Evolutionary conservation across 2,329 filamentous ascomycete species (phyloP).

Genomic region (Ophiostoma perfectum): DNA sequence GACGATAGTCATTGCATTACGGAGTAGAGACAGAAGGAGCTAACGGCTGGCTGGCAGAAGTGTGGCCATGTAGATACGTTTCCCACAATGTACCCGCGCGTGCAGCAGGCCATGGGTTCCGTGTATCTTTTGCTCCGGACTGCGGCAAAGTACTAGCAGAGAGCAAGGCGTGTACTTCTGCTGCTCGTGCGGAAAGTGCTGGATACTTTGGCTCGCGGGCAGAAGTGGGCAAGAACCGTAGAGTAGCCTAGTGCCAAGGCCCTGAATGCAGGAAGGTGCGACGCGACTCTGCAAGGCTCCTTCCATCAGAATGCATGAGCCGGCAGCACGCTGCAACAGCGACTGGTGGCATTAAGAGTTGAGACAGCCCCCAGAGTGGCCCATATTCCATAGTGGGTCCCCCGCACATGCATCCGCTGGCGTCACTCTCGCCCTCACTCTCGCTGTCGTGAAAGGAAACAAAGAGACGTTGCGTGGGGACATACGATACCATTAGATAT

Average conservation of each 20-base stretch:
- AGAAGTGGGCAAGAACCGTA: neutral
- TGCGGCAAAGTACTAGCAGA: no score
- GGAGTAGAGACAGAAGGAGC: neutral
- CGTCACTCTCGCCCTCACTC: neutral
- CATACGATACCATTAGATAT: no score
- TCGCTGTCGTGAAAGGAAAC: neutral
- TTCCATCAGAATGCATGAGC: conserved; percentile 6
- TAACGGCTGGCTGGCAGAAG: neutral
- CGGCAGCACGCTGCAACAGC: neutral
- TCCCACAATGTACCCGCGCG: neutral
- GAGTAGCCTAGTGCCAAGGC: conserved; percentile 16
- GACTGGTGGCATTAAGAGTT: neutral
- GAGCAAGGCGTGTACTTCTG: neutral
- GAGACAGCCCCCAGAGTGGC: neutral
- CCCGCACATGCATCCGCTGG: neutral
- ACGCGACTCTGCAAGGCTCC: conserved; percentile 19
- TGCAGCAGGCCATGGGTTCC: neutral
- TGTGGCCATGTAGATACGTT: neutral
- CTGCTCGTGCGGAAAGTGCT: neutral
- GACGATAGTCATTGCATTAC: neutral
- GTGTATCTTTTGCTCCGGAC: neutral
- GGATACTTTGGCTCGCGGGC: neutral
- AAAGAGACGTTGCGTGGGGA: no score
- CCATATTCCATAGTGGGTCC: neutral
- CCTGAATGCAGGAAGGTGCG: conserved; percentile 14